These are phyloP conservation scores for Heritiera fomes DNA, from an alignment of 345 rosid species.

Conservation along the genomic window DNA sequence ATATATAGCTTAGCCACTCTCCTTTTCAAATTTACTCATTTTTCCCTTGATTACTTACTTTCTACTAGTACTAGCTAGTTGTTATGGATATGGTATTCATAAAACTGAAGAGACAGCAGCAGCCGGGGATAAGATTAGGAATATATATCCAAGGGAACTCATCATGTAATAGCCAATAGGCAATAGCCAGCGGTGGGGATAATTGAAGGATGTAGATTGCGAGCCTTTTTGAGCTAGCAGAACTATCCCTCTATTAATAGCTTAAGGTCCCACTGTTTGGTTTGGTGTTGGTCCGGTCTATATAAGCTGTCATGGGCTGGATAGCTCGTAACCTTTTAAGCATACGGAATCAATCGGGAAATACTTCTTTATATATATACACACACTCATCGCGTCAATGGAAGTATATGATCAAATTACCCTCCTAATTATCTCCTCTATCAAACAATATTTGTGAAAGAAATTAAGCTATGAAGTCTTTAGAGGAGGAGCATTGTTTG, in stretches of 20 bases:
- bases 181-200: background rate
- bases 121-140: no score
- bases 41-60: no score
- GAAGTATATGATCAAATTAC: background rate
- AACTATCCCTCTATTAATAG: background rate
- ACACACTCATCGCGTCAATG: background rate
- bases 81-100: no score
- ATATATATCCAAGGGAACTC: background rate
- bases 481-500: background rate
- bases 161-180: background rate
- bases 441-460: background rate
- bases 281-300: background rate
- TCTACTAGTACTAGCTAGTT: no score
- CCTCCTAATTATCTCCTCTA: background rate
- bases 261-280: background rate
- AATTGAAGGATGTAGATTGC: constrained; percentile 6
- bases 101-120: no score
- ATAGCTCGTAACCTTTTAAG: background rate
- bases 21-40: no score
- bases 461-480: background rate
- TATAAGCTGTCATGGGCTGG: background rate
- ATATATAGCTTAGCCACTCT: no score
- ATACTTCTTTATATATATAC: background rate
- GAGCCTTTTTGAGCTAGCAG: constrained; percentile 4
- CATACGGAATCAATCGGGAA: background rate